These are phyloP conservation scores for Cercospora berteroae DNA, from an alignment of 2,329 filamentous ascomycete genomes.

Conservation along the genomic window DNA sequence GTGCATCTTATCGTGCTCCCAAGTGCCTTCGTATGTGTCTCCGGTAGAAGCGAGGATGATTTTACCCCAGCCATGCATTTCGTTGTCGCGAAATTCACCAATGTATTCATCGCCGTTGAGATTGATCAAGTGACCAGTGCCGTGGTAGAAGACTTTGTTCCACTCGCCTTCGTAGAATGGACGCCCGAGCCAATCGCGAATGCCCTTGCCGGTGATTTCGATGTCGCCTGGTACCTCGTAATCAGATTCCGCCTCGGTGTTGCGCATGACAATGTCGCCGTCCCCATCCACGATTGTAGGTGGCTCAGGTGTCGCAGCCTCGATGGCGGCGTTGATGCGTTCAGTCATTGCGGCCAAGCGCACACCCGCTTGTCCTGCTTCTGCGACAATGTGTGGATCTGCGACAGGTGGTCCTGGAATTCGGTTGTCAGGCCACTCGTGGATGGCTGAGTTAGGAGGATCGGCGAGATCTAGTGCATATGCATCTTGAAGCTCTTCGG, in stretches of 20 bases:
- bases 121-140: conserved; percentile 54
- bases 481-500: conserved; percentile 3
- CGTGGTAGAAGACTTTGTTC: conserved; percentile 48
- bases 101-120: conserved; percentile 56
- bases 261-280: conserved; percentile 37
- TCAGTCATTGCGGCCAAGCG: neutral
- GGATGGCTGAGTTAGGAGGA: conserved; percentile 16
- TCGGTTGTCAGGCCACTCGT: conserved; percentile 10
- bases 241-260: conserved; percentile 26
- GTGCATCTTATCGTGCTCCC: conserved; percentile 63
- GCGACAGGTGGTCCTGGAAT: neutral
- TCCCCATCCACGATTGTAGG: conserved; percentile 44
- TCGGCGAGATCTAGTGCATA: conserved; percentile 3
- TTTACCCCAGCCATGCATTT: conserved; percentile 56
- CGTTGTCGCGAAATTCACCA: conserved; percentile 54
- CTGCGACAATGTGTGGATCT: neutral
- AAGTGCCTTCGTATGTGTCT: conserved; percentile 58
- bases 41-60: conserved; percentile 62
- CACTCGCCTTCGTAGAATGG: conserved; percentile 57
- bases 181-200: conserved; percentile 54
- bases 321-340: conserved; percentile 9
- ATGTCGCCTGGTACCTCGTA: conserved; percentile 39
- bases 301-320: conserved; percentile 15
- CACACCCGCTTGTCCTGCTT: neutral
- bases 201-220: conserved; percentile 33